Base-by-base conservation (phyloP, 2,329 filamentous ascomycete species). In the Phaeosphaeria sp. region DNA sequence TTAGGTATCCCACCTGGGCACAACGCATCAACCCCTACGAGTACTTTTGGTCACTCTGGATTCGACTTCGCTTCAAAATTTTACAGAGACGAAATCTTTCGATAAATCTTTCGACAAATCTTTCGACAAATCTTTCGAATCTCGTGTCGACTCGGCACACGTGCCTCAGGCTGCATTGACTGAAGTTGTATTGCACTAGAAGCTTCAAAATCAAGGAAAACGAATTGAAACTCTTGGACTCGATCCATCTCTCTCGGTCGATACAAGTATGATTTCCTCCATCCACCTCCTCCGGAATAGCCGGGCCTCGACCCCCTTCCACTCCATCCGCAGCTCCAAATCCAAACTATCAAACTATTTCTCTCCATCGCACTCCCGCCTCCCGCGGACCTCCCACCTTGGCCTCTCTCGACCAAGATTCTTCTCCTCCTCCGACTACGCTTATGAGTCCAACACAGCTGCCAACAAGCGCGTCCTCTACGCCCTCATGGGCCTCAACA, bases 401-500 rank as follows among this genome's bases (percentile, higher is more conserved):
- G 46, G 51, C 43, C 54, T 44, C 36, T 56, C 59, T 20, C 58
- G 53, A 25, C 36, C 23, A 20, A 13, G 36, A 4, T 57, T 55
- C 56, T 63, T 62, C 55, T 52, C 53, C 22, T 51, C 44, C 39
- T 49, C n/a, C n/a, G n/a, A 53, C 41, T 23, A 15, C 50, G 36
- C 20, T 36, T 41, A 50, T n/a, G 22, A 10, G 27, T 11, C 44
- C 42, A 59, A 58, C 47, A n/a, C 43, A 30, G 27, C 23, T 39
- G 43, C 44, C 52, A 70, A 70, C 60, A 59, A 47, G n/a, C 46
- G 48, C 9, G 56, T 77, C 27, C 62, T 79, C 46, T 78, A 73
- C 51, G 58, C 65, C 20, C 55, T 81, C 54, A 75, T 82, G 43
- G 76, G 73, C 42, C 39, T 78, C 63, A 82, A 83, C 58, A 55